Percentiles rank a stretch among this genome's conserved stretches.
Evolutionary conservation across 2,329 filamentous ascomycete species (phyloP).

Genomic region (Colletotrichum tabaci): DNA sequence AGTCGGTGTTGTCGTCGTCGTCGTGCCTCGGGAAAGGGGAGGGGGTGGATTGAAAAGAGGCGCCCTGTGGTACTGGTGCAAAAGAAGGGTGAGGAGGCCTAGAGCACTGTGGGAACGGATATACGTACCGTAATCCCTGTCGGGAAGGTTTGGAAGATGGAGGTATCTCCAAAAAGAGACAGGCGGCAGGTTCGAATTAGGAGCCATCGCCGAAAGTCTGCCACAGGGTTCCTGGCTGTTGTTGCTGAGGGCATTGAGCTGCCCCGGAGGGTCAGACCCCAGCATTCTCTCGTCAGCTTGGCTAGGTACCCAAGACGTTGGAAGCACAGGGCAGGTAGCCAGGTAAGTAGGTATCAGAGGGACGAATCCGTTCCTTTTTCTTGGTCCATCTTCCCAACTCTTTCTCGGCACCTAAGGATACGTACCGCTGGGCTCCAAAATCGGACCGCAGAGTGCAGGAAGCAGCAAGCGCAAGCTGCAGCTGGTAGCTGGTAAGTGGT

Average conservation of each 20-base stretch:
- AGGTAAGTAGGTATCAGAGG: not conserved
- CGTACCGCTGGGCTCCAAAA: not conserved
- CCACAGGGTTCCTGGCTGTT: constrained; percentile 20
- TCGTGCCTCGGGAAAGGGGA: constrained; percentile 2
- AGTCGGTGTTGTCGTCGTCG: not conserved
- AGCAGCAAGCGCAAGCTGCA: not conserved
- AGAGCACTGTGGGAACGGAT: constrained; percentile 9
- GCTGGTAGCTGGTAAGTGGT: constrained; percentile 4
- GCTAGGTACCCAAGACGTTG: constrained; percentile 1
- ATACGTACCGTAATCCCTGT: constrained; percentile 16
- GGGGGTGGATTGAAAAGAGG: constrained; percentile 6
- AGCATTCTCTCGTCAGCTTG: not conserved
- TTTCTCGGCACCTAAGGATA: not conserved
- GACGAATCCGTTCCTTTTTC: not conserved
- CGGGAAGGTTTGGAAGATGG: constrained; percentile 10
- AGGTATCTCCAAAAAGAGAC: constrained; percentile 6
- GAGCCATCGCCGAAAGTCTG: constrained; percentile 8
- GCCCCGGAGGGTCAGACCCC: constrained; percentile 2
- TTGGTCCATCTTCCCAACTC: not conserved
- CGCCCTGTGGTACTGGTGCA: constrained; percentile 20
- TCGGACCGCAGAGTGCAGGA: constrained; percentile 3
- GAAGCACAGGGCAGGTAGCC: constrained; percentile 8
- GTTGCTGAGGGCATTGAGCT: not conserved
- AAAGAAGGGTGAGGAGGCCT: not conserved
- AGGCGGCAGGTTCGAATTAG: constrained; percentile 26